Conservation (phyloP, 1,284 basidiomycete genomes). For the Boletus sp. region DNA sequence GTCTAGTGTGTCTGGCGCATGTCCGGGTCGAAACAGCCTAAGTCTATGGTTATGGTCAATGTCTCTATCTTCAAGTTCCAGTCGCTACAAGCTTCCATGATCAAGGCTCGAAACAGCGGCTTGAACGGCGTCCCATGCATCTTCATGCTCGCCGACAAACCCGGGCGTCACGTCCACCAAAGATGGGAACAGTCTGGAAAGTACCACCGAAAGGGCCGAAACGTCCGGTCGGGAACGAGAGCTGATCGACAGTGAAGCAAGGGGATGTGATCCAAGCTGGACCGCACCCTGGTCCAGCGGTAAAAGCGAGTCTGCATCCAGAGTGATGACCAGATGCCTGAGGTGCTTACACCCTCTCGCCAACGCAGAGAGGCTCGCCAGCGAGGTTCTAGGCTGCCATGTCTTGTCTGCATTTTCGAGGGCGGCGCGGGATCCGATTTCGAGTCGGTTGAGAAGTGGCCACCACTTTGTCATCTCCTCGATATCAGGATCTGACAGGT, state of each 20-base stretch:
- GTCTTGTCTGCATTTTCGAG: slow-evolving; percentile 22
- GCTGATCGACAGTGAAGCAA: slow-evolving; percentile 20
- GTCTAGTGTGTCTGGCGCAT: background rate
- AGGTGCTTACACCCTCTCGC: slow-evolving; percentile 37
- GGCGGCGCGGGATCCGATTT: slow-evolving; percentile 37
- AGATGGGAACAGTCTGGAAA: slow-evolving; percentile 22
- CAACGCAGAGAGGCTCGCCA: slow-evolving; percentile 35
- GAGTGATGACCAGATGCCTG: slow-evolving; percentile 37
- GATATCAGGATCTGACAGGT: slow-evolving; percentile 41
- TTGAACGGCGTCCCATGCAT: slow-evolving; percentile 21
- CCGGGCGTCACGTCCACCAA: slow-evolving; percentile 19
- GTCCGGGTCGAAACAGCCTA: slow-evolving; percentile 5
- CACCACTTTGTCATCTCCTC: slow-evolving; percentile 42
- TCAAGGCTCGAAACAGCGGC: slow-evolving; percentile 2
- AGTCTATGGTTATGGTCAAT: slow-evolving; percentile 1
- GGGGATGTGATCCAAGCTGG: slow-evolving; percentile 16
- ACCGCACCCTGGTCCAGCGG: background rate
- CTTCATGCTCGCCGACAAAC: slow-evolving; percentile 18
- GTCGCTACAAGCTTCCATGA: background rate
- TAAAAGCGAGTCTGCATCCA: slow-evolving; percentile 21
- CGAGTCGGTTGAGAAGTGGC: slow-evolving; percentile 43
- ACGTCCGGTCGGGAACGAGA: slow-evolving; percentile 20
- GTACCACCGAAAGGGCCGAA: slow-evolving; percentile 9
- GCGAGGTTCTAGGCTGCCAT: slow-evolving; percentile 34
- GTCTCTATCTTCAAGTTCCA: background rate